Percentiles rank a stretch among this genome's conserved stretches.
These are phyloP conservation scores for Chenopodium formosanum DNA, from an alignment of 148 eudicot genomes.

Conservation along the genomic window DNA sequence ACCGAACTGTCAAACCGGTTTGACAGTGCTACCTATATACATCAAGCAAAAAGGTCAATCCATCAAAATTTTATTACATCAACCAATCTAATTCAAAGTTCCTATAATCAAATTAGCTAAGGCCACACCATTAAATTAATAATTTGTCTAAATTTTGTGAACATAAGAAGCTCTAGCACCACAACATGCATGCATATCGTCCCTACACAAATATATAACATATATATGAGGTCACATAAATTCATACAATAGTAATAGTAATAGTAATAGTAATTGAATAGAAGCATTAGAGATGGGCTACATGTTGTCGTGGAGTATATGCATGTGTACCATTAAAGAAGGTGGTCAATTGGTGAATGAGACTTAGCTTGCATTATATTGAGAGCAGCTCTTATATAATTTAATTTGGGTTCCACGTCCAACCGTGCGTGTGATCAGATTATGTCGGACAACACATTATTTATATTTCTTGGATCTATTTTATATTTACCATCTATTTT, in stretches of 20 bases:
- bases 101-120: background rate
- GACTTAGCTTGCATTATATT: background rate
- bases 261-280: no score
- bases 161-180: background rate
- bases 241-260: no score
- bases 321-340: background rate
- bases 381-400: background rate
- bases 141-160: background rate
- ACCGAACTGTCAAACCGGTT: no score
- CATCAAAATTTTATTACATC: background rate
- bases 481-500: no score
- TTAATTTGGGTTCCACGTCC: slow-evolving; percentile 12
- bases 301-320: background rate
- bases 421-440: slow-evolving; percentile 14
- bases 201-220: background rate
- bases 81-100: background rate
- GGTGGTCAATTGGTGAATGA: background rate
- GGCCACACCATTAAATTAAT: background rate
- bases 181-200: background rate
- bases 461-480: no score
- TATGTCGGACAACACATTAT: background rate
- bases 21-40: no score
- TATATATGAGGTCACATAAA: no score
- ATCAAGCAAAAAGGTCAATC: background rate
- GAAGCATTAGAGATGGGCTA: background rate